Evolutionary conservation across 257 asterid species (phyloP), one percentile per base, ranked within the genome.

Genomic region (Primulina tabacum): DNA sequence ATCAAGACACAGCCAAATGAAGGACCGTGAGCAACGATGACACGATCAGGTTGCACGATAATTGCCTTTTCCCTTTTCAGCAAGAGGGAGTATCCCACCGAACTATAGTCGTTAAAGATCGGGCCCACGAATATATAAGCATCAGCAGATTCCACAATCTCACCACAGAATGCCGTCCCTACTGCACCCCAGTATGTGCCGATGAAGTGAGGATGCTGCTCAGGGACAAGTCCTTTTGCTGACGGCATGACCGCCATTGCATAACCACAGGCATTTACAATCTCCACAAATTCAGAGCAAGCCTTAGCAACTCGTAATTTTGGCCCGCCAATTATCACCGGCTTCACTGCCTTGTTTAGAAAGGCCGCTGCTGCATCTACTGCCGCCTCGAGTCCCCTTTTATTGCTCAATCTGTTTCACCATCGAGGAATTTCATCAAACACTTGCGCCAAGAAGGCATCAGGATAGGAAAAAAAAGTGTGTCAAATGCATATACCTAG

Each of bases 161-260:
- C 97, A 0, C 90, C 87, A 24, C 97, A 91, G 79, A 89, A 91
- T 21, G 91, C 76, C 1, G 96, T 87, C 70, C 96, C 80, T 4
- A 89, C 91, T 1, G 95, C 91, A 1, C 95, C 97, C 92, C 95
- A 89, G 26, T 91, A 91, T 0, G 95, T 91, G 63, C 95, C 97
- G 30, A 87, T 87, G 89, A 89, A 89, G 47, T 74, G 95, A 6
- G 89, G 84, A 74, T 89, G 96, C 40, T 78, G 70, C 78, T 89
- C 97, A 2, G 96, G 86, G 17, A 91, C 95, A 0, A 84, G 84
- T 16, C 97, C 96, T 74, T 91, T 91, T n/a, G 95, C 97, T 0
- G 95, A 91, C 6, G 97, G 97, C 95, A 91, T 91, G 6, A 70
- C 83, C 0, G 82, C 88, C 24, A 91, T 55, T 2, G 97, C 81